Evolutionary conservation across 2,329 filamentous ascomycete species (phyloP).

Genomic region (Chaetothyriales sp.): DNA sequence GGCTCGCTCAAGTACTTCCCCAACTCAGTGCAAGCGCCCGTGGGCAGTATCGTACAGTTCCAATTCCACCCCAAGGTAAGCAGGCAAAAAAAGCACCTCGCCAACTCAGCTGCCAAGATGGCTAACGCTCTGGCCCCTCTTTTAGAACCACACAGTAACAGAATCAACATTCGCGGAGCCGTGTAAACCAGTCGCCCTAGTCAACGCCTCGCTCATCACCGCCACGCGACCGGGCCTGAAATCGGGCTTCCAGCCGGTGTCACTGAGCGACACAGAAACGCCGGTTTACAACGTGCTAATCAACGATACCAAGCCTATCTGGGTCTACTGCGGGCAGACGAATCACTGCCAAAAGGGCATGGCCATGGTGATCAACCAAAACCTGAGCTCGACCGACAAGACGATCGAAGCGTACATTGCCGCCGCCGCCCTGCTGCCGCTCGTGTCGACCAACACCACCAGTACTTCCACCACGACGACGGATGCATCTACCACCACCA

Average conservation of each 20-base stretch:
- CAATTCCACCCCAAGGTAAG: constrained; percentile 37
- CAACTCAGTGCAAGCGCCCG: constrained; percentile 48
- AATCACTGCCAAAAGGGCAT: constrained; percentile 64
- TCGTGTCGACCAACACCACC: background rate
- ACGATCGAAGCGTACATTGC: constrained; percentile 16
- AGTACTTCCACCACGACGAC: no score
- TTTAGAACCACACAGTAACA: constrained; percentile 62
- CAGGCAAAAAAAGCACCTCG: background rate
- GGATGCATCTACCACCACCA: background rate
- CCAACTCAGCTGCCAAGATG: background rate
- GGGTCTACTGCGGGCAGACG: constrained; percentile 64
- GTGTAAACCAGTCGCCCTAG: constrained; percentile 48
- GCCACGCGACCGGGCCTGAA: constrained; percentile 40
- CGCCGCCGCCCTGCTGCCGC: constrained; percentile 11
- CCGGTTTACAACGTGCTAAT: constrained; percentile 60
- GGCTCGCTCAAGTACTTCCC: constrained; percentile 50
- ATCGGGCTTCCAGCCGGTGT: constrained; percentile 39
- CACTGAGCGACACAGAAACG: constrained; percentile 36
- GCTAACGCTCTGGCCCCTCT: background rate
- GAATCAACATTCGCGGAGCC: constrained; percentile 62
- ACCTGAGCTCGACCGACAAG: constrained; percentile 9
- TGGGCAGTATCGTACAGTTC: constrained; percentile 42
- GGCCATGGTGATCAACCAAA: constrained; percentile 57
- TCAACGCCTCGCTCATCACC: constrained; percentile 24
- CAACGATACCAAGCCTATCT: constrained; percentile 56